These are phyloP conservation scores for Bipolaris zeicola DNA, from an alignment of 2,329 filamentous ascomycete species.

Conservation along the genomic window DNA sequence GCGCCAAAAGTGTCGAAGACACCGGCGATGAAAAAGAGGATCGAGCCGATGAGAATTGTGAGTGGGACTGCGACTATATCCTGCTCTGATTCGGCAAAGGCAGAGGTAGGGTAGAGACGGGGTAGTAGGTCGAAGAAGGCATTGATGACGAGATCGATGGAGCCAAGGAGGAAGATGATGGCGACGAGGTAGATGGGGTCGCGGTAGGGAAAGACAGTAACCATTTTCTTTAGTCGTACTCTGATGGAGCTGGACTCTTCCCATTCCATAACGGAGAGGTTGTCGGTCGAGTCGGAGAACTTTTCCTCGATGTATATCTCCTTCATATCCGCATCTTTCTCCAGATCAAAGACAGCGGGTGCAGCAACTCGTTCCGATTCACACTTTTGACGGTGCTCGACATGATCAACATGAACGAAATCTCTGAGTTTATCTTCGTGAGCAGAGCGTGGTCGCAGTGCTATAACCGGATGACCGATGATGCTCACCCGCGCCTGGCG, in stretches of 20 bases:
- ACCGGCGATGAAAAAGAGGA: slow-evolving; percentile 37
- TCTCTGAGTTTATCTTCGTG: slow-evolving; percentile 23
- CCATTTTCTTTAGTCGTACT: slow-evolving; percentile 18
- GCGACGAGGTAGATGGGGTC: slow-evolving; percentile 40
- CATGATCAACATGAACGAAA: slow-evolving; percentile 27
- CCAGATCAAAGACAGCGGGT: slow-evolving; percentile 7
- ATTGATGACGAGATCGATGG: slow-evolving; percentile 34
- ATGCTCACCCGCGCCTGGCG: slow-evolving; percentile 30
- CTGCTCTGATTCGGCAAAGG: slow-evolving; percentile 23
- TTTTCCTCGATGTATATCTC: slow-evolving; percentile 1
- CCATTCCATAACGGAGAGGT: slow-evolving; percentile 4
- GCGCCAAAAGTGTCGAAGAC: slow-evolving; percentile 35
- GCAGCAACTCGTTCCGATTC: slow-evolving; percentile 20
- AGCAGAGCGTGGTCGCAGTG: slow-evolving; percentile 20
- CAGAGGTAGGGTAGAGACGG: slow-evolving; percentile 4
- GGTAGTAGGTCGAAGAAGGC: slow-evolving; percentile 37
- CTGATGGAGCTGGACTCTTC: not conserved
- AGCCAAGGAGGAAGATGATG: slow-evolving; percentile 31
- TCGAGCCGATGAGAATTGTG: slow-evolving; percentile 33
- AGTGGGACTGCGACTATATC: slow-evolving; percentile 24
- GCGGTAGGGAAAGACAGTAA: slow-evolving; percentile 33
- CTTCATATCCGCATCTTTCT: not conserved
- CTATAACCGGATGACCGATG: slow-evolving; percentile 8
- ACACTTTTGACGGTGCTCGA: slow-evolving; percentile 30
- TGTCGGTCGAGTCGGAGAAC: not conserved